Evolutionary conservation across 176 grass and related monocot genomes (phyloP).

Genomic region (Chloris gayana): DNA sequence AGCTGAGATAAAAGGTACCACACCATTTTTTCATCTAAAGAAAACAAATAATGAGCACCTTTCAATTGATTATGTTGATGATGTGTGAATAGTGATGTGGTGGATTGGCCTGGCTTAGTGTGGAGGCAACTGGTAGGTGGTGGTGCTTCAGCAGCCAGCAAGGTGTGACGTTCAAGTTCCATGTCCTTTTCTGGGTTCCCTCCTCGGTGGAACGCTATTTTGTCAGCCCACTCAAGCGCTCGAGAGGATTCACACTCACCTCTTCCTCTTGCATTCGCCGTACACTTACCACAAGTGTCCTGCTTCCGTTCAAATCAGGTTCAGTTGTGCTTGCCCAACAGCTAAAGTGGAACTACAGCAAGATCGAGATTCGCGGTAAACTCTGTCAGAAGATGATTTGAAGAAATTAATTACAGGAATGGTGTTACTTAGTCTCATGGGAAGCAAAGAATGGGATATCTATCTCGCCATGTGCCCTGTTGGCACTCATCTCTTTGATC

Average conservation of each 20-base stretch:
- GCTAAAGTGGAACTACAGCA: not conserved
- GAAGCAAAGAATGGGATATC: not conserved
- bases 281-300: not conserved
- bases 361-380: not conserved
- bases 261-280: not conserved
- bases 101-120: not conserved
- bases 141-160: not conserved
- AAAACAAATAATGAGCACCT: not conserved
- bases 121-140: not conserved
- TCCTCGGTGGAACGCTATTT: constrained; percentile 21
- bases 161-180: not conserved
- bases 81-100: constrained; percentile 11
- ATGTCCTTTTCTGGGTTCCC: not conserved
- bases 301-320: not conserved
- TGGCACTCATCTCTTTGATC: too few relatives aligned
- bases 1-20: too few relatives aligned
- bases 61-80: not conserved
- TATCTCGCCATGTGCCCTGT: not conserved
- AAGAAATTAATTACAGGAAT: not conserved
- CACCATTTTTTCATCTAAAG: not conserved
- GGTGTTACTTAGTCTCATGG: not conserved
- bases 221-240: not conserved
- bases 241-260: constrained; percentile 17
- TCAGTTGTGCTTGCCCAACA: not conserved
- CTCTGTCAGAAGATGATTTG: not conserved